Evolutionary conservation across 768 basidiomycete species (phyloP), one percentile per base, ranked within the genome.

Genomic region (Megacollybia marginata): DNA sequence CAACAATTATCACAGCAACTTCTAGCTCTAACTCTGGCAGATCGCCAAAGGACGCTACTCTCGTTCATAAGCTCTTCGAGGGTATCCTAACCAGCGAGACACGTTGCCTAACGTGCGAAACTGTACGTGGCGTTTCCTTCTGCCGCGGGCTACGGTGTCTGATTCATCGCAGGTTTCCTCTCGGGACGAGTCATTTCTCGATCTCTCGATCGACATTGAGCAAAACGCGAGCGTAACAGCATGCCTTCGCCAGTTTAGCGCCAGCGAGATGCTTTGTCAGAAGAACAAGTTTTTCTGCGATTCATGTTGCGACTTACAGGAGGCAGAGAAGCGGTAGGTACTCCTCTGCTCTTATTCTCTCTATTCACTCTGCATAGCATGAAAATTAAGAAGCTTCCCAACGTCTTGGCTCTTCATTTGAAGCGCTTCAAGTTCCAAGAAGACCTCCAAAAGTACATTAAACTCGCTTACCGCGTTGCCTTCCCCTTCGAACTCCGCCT

Each of bases 371-470:
- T 53, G 36, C 54, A 40, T 35, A 96, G 95, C 59, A 98, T 99
- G 95, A 99, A 99, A 69, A 93, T 99, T 64, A 97, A 97, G 73
- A 88, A 83, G 57, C 74, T 97, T 0, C 96, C 96, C 1, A 95
- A 97, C 62, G 76, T 99, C 34, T 83, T 99, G 19, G 93, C 95
- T 11, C 76, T 99, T 20, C 96, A 99, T 65, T 71, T 99, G 44
- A 99, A 99, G 71, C 82, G 96, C 33, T 99, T 99, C 83, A 99
- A 99, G 68, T 96, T 93, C 62, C 93, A 96, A 65, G 95, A 97
- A 65, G 87, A 92, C 56, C 68, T 88, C 2, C 81, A 83, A 53
- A 87, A 82, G 62, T 92, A 94, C 67, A 89, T 92, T 72, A 99
- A 99, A 64, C 82, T 99, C 38, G 80, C 90, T 12, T 98, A 98